Percentiles rank a stretch among this genome's conserved stretches.
phyloP scores from a whole-genome alignment of 805 yeast species.

The Myxozyma neotropica region DNA sequence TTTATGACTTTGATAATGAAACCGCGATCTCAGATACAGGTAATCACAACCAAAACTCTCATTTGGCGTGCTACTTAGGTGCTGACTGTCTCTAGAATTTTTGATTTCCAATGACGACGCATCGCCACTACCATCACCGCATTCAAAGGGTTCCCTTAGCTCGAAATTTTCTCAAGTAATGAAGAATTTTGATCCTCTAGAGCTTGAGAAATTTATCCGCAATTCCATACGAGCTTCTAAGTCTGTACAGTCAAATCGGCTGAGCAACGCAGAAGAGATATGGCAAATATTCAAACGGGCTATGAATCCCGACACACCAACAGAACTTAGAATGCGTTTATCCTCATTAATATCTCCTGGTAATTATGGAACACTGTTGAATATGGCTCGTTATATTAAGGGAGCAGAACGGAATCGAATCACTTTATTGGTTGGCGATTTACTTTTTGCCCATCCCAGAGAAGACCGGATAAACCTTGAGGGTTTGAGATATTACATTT shows the following conservation, averaged over 20 bases:
- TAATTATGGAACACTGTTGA: background rate
- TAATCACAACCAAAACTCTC: too few relatives aligned
- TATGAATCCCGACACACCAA: background rate
- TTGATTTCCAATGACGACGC: too few relatives aligned
- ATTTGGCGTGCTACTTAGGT: too few relatives aligned
- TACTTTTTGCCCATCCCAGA: background rate
- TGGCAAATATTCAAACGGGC: slow-evolving; percentile 6
- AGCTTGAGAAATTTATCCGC: background rate
- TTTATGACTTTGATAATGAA: too few relatives aligned
- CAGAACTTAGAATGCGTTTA: background rate
- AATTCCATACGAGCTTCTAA: background rate
- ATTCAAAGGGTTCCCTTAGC: too few relatives aligned
- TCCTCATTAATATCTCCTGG: background rate
- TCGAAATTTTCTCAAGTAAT: too few relatives aligned
- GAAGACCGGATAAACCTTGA: background rate
- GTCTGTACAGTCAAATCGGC: background rate
- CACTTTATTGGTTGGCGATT: slow-evolving; percentile 15
- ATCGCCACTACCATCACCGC: too few relatives aligned
- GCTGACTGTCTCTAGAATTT: too few relatives aligned
- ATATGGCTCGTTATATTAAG: background rate
- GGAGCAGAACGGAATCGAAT: background rate
- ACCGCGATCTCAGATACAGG: too few relatives aligned
- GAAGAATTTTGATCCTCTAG: too few relatives aligned
- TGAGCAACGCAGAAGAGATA: background rate
- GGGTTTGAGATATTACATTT: background rate